Conservation (phyloP, 352 stramenopile species). For the Phytophthora pini region DNA sequence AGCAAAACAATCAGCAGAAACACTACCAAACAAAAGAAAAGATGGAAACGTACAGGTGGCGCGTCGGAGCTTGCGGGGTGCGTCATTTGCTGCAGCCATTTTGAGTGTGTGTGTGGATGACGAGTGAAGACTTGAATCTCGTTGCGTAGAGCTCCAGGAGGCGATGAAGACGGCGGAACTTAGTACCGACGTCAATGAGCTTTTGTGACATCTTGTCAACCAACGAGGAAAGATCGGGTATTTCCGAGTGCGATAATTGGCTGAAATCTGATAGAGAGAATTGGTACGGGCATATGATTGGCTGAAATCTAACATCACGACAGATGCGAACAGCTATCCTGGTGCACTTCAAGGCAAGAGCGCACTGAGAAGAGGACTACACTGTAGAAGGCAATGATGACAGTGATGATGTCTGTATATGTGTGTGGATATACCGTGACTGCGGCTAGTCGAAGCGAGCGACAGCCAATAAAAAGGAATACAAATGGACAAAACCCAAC, state of each 20-base stretch:
- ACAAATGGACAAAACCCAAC: slow-evolving; percentile 46
- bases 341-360: not conserved
- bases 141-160: not conserved
- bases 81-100: slow-evolving; percentile 36
- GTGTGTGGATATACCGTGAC: slow-evolving; percentile 24
- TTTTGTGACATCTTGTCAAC: slow-evolving; percentile 34
- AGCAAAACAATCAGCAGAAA: no score
- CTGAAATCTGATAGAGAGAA: slow-evolving; percentile 16
- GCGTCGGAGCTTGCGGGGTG: slow-evolving; percentile 44
- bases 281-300: not conserved
- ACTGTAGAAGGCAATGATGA: slow-evolving; percentile 9
- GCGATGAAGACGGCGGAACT: not conserved
- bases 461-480: slow-evolving; percentile 46
- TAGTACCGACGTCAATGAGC: slow-evolving; percentile 30
- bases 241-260: slow-evolving; percentile 13
- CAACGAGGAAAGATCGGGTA: slow-evolving; percentile 39
- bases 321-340: no score
- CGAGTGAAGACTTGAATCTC: not conserved
- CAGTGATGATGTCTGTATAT: slow-evolving; percentile 36
- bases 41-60: slow-evolving; percentile 44
- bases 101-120: slow-evolving; percentile 3
- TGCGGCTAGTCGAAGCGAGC: slow-evolving; percentile 22
- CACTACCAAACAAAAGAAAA: not conserved
- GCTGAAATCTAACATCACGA: no score
- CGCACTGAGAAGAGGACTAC: not conserved